These are phyloP conservation scores for Paramecium bursaria DNA, from an alignment of 73 alveolate genomes.

Conservation along the genomic window DNA sequence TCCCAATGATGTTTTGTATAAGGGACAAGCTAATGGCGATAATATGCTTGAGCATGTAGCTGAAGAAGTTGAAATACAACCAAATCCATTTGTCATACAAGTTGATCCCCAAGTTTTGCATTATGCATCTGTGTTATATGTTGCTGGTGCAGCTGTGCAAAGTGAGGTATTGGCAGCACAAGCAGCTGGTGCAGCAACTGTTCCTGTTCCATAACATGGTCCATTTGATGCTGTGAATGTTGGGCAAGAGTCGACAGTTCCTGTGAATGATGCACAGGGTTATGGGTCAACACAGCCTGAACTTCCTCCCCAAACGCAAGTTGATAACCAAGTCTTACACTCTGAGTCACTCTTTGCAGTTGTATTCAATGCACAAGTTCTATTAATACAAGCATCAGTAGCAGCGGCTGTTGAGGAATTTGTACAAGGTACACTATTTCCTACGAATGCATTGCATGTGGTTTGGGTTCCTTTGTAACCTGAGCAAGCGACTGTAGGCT, in stretches of 20 bases:
- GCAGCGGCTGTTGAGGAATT: neutral
- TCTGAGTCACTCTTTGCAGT: neutral
- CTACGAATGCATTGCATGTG: neutral
- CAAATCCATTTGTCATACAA: conserved; percentile 41
- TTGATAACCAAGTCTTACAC: neutral
- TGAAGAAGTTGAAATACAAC: neutral
- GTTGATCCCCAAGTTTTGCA: neutral
- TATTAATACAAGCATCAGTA: neutral
- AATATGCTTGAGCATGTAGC: neutral
- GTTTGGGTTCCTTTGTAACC: conserved; percentile 13
- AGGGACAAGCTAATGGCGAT: conserved; percentile 37
- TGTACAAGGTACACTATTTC: conserved; percentile 30
- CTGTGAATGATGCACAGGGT: neutral
- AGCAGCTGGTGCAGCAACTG: too few relatives aligned
- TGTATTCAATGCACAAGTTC: neutral
- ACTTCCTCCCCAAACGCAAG: conserved; percentile 10
- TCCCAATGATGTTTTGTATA: neutral
- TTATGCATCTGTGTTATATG: conserved; percentile 30
- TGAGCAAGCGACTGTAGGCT: neutral
- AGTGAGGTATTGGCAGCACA: neutral
- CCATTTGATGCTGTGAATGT: conserved; percentile 37
- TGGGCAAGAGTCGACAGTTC: neutral
- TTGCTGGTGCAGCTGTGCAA: conserved; percentile 8
- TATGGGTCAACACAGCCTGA: conserved; percentile 10
- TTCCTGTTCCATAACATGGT: conserved; percentile 47